Percentiles rank a stretch among this genome's conserved stretches.
These are phyloP conservation scores for Phylloporus arenicola DNA, from an alignment of 768 basidiomycete genomes.

Conservation along the genomic window DNA sequence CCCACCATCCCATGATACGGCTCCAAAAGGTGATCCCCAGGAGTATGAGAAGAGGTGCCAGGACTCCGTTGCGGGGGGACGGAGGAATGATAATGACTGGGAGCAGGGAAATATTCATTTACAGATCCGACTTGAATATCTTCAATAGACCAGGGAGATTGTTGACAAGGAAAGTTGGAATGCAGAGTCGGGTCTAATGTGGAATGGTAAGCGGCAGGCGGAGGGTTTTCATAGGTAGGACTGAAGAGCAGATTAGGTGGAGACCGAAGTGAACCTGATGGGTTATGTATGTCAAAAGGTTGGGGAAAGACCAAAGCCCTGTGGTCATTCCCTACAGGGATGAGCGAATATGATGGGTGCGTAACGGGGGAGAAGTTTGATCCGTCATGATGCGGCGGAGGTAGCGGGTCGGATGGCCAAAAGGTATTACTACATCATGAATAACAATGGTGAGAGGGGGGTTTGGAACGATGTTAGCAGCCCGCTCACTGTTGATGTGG, in stretches of 20 bases:
- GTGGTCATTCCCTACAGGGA: not conserved
- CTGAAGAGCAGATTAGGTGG: not conserved
- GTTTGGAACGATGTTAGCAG: not conserved
- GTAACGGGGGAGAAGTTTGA: not conserved
- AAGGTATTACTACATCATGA: conserved; percentile 2
- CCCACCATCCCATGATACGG: not conserved
- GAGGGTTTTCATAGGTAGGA: not conserved
- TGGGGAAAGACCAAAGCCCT: not conserved
- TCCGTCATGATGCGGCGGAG: conserved; percentile 1
- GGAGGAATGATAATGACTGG: not conserved
- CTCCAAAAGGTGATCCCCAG: conserved; percentile 1
- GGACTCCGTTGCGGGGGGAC: not conserved
- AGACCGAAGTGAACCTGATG: conserved; percentile 5
- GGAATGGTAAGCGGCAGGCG: not conserved
- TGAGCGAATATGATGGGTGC: not conserved
- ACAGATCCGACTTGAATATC: not conserved
- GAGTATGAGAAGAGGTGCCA: not conserved
- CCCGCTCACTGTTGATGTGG: conserved; percentile 9
- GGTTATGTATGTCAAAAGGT: not conserved
- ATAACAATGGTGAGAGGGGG: not conserved
- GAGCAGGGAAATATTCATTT: not conserved
- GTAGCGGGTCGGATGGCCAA: not conserved
- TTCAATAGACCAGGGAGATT: not conserved
- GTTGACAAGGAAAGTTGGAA: not conserved
- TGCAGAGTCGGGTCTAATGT: not conserved